These are phyloP conservation scores for Ascochyta clinopodiicola DNA, from an alignment of 2,329 filamentous ascomycete genomes.

Conservation along the genomic window DNA sequence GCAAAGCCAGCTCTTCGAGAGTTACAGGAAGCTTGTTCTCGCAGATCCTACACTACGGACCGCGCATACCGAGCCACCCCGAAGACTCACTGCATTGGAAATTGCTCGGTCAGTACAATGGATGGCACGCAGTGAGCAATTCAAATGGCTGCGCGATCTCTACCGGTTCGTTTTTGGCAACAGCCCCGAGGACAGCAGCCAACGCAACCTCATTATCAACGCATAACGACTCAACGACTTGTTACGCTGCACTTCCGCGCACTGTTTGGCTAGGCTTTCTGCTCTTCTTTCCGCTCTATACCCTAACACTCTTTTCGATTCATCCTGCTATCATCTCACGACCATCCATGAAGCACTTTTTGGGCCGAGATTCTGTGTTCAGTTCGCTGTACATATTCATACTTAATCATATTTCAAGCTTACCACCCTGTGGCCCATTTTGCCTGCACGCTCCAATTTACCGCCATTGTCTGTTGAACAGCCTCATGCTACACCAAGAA, in stretches of 20 bases:
- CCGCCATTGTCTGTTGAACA: neutral
- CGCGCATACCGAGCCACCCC: conserved; percentile 57
- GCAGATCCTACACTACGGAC: conserved; percentile 70
- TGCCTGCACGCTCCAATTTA: neutral
- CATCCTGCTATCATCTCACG: conserved; percentile 5
- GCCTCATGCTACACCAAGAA: neutral
- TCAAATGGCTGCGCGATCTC: conserved; percentile 80
- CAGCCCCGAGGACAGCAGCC: conserved; percentile 76
- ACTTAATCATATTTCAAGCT: neutral
- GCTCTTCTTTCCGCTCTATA: conserved; percentile 15
- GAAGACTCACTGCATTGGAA: conserved; percentile 73
- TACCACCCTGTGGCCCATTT: neutral
- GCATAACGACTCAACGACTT: conserved; percentile 28
- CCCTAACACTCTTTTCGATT: conserved; percentile 18
- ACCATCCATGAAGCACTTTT: conserved; percentile 9
- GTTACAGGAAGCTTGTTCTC: conserved; percentile 81
- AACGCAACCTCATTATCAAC: conserved; percentile 68
- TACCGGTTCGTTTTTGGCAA: conserved; percentile 87
- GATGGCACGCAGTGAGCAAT: conserved; percentile 75
- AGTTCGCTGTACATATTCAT: conserved; percentile 11
- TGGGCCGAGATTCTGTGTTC: neutral
- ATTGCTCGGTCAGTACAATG: conserved; percentile 79
- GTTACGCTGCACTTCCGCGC: neutral
- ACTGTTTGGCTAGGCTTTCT: conserved; percentile 12
- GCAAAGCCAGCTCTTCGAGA: conserved; percentile 74